These are phyloP conservation scores for Tuber indicum DNA, from an alignment of 495 filamentous ascomycete genomes.

Conservation along the genomic window DNA sequence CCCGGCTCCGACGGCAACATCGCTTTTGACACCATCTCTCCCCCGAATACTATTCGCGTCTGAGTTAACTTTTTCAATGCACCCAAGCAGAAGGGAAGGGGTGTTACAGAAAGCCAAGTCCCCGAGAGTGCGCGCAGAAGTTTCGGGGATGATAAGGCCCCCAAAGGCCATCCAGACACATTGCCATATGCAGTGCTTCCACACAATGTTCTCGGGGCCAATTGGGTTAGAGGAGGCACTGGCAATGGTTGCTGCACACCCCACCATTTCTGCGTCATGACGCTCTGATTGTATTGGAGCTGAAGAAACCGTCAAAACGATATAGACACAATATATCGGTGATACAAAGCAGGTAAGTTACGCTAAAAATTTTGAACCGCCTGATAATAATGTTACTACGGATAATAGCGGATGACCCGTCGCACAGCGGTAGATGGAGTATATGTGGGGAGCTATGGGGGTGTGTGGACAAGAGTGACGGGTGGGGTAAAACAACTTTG, in stretches of 20 bases:
- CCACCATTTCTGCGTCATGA: conserved; percentile 60
- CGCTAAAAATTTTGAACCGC: too few species aligned
- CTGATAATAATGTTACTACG: too few species aligned
- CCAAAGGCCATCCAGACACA: conserved; percentile 57
- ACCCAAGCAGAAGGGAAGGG: not conserved
- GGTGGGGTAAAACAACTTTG: too few species aligned
- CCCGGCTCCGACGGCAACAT: conserved; percentile 48
- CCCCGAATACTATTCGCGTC: conserved; percentile 49
- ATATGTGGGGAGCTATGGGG: too few species aligned
- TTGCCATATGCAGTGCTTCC: conserved; percentile 61
- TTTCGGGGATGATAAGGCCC: conserved; percentile 56
- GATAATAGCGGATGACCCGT: too few species aligned
- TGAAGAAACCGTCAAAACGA: conserved; percentile 55
- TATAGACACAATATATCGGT: conserved; percentile 51
- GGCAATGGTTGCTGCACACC: conserved; percentile 53
- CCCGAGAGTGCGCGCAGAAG: conserved; percentile 56
- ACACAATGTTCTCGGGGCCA: conserved; percentile 53
- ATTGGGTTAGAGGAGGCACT: conserved; percentile 62
- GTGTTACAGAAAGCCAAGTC: conserved; percentile 58
- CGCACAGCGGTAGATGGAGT: too few species aligned
- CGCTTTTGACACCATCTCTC: conserved; percentile 47
- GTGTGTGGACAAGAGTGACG: too few species aligned
- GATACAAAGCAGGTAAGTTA: too few species aligned
- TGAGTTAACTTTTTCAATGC: not conserved
- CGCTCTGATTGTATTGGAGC: conserved; percentile 47